Conservation (phyloP, 805 yeast species). For the Spathaspora passalidarum region DNA sequence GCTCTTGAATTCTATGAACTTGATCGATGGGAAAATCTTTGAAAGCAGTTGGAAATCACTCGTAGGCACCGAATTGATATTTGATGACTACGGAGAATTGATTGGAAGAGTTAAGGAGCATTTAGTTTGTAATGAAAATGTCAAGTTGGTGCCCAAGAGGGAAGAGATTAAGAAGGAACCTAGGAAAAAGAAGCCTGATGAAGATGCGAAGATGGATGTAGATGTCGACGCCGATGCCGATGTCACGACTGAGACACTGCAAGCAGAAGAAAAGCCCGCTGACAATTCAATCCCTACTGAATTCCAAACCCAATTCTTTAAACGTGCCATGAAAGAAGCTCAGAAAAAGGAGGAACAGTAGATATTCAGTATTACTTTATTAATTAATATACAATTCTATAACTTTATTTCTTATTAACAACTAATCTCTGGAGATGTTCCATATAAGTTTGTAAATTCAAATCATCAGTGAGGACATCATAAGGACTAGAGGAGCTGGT, state of each 20-base stretch:
- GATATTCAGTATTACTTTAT: conserved; percentile 1
- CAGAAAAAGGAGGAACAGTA: not conserved
- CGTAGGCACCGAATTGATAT: conserved; percentile 67
- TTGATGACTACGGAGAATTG: conserved; percentile 42
- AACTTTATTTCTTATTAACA: conserved; percentile 13
- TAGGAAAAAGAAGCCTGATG: conserved; percentile 13
- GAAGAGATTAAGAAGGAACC: conserved; percentile 17
- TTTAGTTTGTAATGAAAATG: conserved; percentile 25
- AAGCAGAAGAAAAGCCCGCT: not conserved
- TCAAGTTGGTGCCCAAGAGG: conserved; percentile 21
- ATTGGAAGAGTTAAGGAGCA: conserved; percentile 41
- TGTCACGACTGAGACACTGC: not conserved
- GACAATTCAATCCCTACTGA: not conserved
- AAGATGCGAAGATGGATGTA: conserved; percentile 12
- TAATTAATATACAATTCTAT: not conserved
- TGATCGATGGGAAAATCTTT: conserved; percentile 50
- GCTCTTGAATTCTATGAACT: conserved; percentile 25
- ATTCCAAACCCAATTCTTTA: conserved; percentile 3
- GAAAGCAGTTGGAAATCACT: conserved; percentile 74
- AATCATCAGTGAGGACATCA: conserved; percentile 57
- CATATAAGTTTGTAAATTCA: conserved; percentile 55
- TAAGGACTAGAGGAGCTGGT: conserved; percentile 15
- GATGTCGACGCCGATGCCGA: not conserved
- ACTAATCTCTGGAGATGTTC: conserved; percentile 46
- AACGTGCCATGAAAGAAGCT: conserved; percentile 1